These are phyloP conservation scores for Cryptosporidium ubiquitum DNA, from an alignment of 169 alveolate genomes.

Conservation along the genomic window DNA sequence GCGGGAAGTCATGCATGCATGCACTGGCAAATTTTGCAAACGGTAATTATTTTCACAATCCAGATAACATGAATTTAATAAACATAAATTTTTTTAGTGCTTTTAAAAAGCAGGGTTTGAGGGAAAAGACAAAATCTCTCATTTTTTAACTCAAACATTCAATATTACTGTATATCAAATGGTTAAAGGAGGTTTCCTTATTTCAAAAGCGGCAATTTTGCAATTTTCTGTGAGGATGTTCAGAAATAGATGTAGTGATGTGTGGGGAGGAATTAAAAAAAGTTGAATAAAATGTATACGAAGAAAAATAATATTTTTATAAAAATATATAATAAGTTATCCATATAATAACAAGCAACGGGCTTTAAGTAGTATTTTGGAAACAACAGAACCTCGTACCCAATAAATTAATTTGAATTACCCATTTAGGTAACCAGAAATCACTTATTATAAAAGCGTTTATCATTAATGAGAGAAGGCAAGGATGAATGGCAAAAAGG, in stretches of 20 bases:
- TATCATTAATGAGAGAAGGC: neutral
- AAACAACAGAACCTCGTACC: neutral
- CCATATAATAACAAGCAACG: neutral
- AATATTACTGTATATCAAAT: too few species aligned
- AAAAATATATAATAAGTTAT: neutral
- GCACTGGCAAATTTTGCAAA: neutral
- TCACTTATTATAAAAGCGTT: neutral
- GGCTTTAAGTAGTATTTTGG: neutral
- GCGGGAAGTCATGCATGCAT: neutral
- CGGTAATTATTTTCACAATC: neutral
- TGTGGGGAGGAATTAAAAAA: neutral
- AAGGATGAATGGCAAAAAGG: conserved; percentile 1
- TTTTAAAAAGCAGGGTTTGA: neutral
- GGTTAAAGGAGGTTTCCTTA: neutral
- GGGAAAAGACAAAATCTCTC: neutral
- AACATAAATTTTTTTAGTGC: neutral
- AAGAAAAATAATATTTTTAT: neutral
- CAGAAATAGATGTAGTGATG: neutral
- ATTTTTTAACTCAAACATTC: neutral
- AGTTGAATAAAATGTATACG: neutral
- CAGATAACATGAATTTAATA: neutral
- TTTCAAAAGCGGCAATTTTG: neutral
- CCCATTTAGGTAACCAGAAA: neutral
- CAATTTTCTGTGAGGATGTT: neutral
- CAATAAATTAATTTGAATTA: neutral